Base-by-base conservation (phyloP, 164 flowering plant species). In the Dillenia turbinata region DNA sequence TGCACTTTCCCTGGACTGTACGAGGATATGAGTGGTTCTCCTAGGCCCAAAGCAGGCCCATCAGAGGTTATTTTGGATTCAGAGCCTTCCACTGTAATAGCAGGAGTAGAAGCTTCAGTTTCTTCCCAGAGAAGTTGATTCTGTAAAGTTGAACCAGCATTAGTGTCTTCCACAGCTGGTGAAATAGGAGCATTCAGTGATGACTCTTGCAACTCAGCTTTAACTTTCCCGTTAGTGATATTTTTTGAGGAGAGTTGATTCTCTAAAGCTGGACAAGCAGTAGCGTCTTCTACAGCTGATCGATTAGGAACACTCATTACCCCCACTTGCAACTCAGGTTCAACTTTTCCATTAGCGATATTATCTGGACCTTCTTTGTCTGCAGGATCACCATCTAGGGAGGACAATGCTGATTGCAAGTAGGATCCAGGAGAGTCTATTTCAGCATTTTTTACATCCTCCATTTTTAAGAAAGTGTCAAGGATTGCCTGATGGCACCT, bases 341-440 rank as follows among this genome's bases (percentile, higher is more conserved):
- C 74, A n/a, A 60, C 54, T 51, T 57, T 59, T 44, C 58, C 78
- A 65, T 69, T 67, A 16, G 63, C 22, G 47, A 49, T 17, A 61
- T 13, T 44, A n/a, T 43, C 52, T 33, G 68, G 22, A 47, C 45
- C 55, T 60, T 69, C 71, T 57, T 1, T 52, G 19, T 47, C 10
- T 49, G 49, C 24, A 13, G 70, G 68, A 63, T 60, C 65, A 62
- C 57, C 40, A 52, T 49, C 63, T 53, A 63, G 53, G 56, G 74
- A 50, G 52, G 79, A 49, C 54, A 59, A 52, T 11, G 52, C 54
- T 24, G 53, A 47, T 17, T 47, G 44, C 61, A 44, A 46, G 56
- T 77, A 56, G 45, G 81, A 49, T 64, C 69, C 75, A 55, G 75
- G 72, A 59, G 73, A 57, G 57, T 22, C 57, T 65, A 47, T 79